Conservation (phyloP, 2,329 filamentous ascomycete species). For the Lachnellula subtilissima region DNA sequence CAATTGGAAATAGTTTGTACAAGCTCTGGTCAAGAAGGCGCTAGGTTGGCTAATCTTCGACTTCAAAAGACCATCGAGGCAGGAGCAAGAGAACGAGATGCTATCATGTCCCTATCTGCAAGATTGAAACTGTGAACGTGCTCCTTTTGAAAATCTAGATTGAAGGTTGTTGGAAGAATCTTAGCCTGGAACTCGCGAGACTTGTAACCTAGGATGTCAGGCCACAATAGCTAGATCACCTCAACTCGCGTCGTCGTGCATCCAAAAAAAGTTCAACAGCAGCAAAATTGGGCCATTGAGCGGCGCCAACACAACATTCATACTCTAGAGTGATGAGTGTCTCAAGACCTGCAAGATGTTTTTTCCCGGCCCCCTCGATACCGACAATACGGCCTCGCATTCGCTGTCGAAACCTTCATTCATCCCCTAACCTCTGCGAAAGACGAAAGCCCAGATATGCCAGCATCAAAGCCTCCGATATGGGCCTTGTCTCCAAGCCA, state of each 20-base stretch:
- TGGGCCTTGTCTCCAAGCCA: conserved; percentile 27
- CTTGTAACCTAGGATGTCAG: too few relatives aligned
- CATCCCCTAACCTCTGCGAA: conserved; percentile 34
- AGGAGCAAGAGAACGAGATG: too few relatives aligned
- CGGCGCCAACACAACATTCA: conserved; percentile 14
- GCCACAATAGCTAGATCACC: too few relatives aligned
- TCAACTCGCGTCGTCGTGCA: background rate
- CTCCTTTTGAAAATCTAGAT: too few relatives aligned
- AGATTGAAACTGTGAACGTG: too few relatives aligned
- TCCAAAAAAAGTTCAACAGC: background rate
- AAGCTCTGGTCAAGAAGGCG: too few relatives aligned
- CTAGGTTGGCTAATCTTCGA: too few relatives aligned
- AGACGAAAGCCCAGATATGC: conserved; percentile 37
- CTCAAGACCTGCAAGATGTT: conserved; percentile 43
- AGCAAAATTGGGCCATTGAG: conserved; percentile 23
- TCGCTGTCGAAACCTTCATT: conserved; percentile 45
- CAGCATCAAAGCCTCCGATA: conserved; percentile 34
- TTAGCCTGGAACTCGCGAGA: too few relatives aligned
- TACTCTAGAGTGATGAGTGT: conserved; percentile 40
- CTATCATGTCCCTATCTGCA: too few relatives aligned
- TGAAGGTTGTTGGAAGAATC: too few relatives aligned
- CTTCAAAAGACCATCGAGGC: too few relatives aligned
- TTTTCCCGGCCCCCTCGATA: conserved; percentile 44
- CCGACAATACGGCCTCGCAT: conserved; percentile 36
- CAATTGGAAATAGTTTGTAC: too few relatives aligned